Evolutionary conservation across 2,329 filamentous ascomycete genomes (phyloP).

Genomic region (Exophiala oligosperma): DNA sequence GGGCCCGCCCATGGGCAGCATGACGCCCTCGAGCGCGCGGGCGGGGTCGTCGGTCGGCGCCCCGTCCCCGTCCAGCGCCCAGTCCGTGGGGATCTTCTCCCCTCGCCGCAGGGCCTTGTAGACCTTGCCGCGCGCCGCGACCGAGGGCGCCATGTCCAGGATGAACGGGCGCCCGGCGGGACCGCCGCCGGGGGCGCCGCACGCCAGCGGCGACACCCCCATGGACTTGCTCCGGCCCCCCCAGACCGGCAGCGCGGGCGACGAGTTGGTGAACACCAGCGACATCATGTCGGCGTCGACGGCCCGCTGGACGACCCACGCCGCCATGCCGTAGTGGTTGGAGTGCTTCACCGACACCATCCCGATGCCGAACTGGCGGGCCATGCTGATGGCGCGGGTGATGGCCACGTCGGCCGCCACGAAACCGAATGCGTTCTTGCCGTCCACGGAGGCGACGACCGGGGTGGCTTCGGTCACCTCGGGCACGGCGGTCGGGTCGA

Average conservation of each 20-base stretch:
- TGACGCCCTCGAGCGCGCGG: slow-evolving; percentile 71
- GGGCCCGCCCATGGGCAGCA: slow-evolving; percentile 83
- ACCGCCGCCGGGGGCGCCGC: slow-evolving; percentile 65
- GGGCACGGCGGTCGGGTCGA: slow-evolving; percentile 62
- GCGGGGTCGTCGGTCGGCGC: slow-evolving; percentile 69
- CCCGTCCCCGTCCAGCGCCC: slow-evolving; percentile 74
- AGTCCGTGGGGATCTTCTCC: slow-evolving; percentile 52
- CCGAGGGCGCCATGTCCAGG: slow-evolving; percentile 47
- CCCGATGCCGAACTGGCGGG: slow-evolving; percentile 66
- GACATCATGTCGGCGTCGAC: slow-evolving; percentile 70
- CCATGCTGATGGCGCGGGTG: slow-evolving; percentile 66
- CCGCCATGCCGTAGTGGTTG: slow-evolving; percentile 82
- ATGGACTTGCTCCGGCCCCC: slow-evolving; percentile 68
- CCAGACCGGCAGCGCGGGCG: slow-evolving; percentile 70
- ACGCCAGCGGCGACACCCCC: slow-evolving; percentile 72
- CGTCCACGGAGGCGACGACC: slow-evolving; percentile 68
- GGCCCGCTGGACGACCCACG: slow-evolving; percentile 77
- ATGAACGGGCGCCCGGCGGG: slow-evolving; percentile 55
- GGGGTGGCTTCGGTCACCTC: slow-evolving; percentile 64
- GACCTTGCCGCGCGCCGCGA: slow-evolving; percentile 48
- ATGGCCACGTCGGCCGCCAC: slow-evolving; percentile 68
- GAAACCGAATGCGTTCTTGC: slow-evolving; percentile 73
- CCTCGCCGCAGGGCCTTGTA: slow-evolving; percentile 45
- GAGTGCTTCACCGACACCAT: slow-evolving; percentile 74
- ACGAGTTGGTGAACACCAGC: slow-evolving; percentile 70